These are phyloP conservation scores for Raffaelea deltoideospora DNA, from an alignment of 2,329 filamentous ascomycete species.

Conservation along the genomic window DNA sequence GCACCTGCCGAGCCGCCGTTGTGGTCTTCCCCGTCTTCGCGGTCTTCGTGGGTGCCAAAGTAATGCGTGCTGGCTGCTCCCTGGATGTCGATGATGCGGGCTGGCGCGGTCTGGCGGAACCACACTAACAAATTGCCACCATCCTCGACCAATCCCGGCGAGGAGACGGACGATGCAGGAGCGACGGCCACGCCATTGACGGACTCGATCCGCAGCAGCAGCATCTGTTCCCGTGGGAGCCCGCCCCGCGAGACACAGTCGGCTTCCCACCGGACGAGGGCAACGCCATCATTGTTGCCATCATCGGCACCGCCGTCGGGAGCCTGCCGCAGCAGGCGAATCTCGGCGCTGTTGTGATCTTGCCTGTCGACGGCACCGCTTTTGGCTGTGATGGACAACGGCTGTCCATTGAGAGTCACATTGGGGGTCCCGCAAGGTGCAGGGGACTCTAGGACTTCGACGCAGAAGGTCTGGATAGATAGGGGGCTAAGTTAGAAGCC, in stretches of 20 bases:
- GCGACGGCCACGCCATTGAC: conserved; percentile 23
- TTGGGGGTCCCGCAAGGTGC: conserved; percentile 31
- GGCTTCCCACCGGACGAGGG: conserved; percentile 31
- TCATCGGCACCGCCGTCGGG: background rate
- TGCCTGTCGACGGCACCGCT: background rate
- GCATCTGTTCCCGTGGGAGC: conserved; percentile 24
- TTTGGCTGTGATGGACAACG: conserved; percentile 20
- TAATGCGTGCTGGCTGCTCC: conserved; percentile 19
- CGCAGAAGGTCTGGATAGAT: conserved; percentile 21
- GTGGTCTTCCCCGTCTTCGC: background rate
- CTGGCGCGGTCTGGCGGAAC: conserved; percentile 30
- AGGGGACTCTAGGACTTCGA: conserved; percentile 29
- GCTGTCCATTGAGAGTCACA: conserved; percentile 29
- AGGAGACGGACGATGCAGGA: too few species aligned
- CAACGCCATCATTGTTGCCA: conserved; percentile 10
- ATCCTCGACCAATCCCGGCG: too few species aligned
- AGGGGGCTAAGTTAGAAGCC: too few species aligned
- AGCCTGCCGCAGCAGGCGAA: conserved; percentile 21
- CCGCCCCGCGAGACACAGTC: conserved; percentile 27
- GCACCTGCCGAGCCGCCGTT: conserved; percentile 5
- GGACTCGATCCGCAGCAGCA: conserved; percentile 27
- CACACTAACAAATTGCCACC: conserved; percentile 23
- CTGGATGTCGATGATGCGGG: conserved; percentile 26
- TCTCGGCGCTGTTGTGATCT: conserved; percentile 26
- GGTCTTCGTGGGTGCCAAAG: background rate